These are phyloP conservation scores for Tetrapisispora phaffii DNA, from an alignment of 805 yeast genomes.

Conservation along the genomic window DNA sequence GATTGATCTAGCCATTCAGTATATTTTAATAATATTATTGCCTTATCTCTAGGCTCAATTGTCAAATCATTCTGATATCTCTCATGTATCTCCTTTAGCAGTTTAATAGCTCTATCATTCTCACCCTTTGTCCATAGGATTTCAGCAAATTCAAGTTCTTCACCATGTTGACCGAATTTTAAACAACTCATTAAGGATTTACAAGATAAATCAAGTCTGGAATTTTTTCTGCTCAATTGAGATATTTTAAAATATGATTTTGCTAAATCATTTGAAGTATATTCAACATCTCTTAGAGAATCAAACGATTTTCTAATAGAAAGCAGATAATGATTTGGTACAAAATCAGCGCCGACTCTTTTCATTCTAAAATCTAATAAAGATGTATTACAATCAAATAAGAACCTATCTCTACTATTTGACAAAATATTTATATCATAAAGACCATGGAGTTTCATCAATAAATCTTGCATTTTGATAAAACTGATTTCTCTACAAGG, in stretches of 20 bases:
- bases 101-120: conserved; percentile 69
- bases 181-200: conserved; percentile 47
- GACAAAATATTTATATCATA: conserved; percentile 44
- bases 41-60: conserved; percentile 21
- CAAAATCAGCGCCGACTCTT: conserved; percentile 43
- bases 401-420: conserved; percentile 8
- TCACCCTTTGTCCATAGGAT: conserved; percentile 86
- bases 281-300: conserved; percentile 17
- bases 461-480: conserved; percentile 37
- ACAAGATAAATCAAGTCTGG: conserved; percentile 64
- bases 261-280: conserved; percentile 30
- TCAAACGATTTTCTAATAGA: conserved; percentile 48
- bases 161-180: conserved; percentile 30
- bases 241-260: conserved; percentile 53
- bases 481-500: conserved; percentile 41
- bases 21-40: conserved; percentile 55
- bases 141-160: conserved; percentile 69
- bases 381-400: conserved; percentile 10
- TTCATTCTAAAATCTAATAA: conserved; percentile 20
- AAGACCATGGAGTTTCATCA: conserved; percentile 51
- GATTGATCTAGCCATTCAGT: conserved; percentile 85
- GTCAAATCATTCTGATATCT: conserved; percentile 9
- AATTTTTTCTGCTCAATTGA: conserved; percentile 53
- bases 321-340: conserved; percentile 48
- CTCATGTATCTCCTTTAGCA: conserved; percentile 34